A percentile compares a stretch with the other conserved stretches of the same genome.
Conservation (phyloP, 257 asterid genomes). For the Henckelia pumila region DNA sequence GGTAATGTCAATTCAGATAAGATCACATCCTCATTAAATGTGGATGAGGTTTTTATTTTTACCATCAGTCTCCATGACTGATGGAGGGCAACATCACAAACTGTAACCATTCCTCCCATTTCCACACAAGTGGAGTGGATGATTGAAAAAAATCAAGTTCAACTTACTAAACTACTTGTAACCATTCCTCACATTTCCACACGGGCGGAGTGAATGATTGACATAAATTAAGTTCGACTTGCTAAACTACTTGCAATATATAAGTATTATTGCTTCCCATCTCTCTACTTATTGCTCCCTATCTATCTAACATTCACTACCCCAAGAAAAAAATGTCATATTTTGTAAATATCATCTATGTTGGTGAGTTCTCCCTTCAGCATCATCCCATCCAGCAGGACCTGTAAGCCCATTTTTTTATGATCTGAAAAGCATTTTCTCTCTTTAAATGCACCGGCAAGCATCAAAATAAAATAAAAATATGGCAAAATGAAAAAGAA, state of each 20-base stretch:
- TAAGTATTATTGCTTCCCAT: too few species aligned
- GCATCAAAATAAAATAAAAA: background rate
- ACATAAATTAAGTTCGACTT: too few species aligned
- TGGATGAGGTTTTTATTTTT: background rate
- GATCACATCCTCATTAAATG: background rate
- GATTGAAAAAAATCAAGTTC: constrained; percentile 2
- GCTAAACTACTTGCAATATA: too few species aligned
- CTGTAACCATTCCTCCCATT: background rate
- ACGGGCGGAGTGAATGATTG: too few species aligned
- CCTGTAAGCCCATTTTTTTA: background rate
- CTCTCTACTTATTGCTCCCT: too few species aligned
- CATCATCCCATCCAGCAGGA: constrained; percentile 16
- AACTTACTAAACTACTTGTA: background rate
- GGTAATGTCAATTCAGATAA: background rate
- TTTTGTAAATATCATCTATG: background rate
- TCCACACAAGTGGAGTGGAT: constrained; percentile 10
- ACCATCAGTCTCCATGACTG: background rate
- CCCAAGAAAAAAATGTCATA: constrained; percentile 13
- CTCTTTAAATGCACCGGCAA: constrained; percentile 14
- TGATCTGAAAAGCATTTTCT: constrained; percentile 10
- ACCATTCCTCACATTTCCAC: too few species aligned
- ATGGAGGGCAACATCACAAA: constrained; percentile 5
- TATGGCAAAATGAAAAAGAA: background rate
- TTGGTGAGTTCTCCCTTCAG: constrained; percentile 8
- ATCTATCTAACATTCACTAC: too few species aligned